Conservation (phyloP, 2,329 filamentous ascomycete species). For the Colletotrichum higginsianum region DNA sequence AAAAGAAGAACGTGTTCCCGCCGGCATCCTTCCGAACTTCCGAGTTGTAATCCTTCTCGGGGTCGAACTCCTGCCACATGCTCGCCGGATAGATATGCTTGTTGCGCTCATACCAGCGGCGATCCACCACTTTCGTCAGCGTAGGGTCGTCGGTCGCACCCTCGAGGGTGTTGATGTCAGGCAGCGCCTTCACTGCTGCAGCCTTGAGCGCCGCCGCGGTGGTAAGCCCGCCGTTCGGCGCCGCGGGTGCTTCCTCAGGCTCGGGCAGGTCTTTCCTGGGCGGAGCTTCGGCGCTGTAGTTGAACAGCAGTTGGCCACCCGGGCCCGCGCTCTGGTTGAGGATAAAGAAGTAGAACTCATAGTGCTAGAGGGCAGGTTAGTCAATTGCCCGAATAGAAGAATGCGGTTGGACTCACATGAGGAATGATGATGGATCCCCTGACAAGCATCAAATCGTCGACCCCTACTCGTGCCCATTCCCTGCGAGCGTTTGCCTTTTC, state of each 20-base stretch:
- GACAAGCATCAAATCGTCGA: constrained; percentile 96
- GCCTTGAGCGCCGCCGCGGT: constrained; percentile 55
- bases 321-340: constrained; percentile 87
- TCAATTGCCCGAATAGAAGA: constrained; percentile 22
- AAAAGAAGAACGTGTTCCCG: constrained; percentile 95
- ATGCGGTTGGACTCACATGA: constrained; percentile 75
- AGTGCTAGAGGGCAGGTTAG: constrained; percentile 75
- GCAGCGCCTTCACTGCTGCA: constrained; percentile 53
- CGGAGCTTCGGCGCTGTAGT: constrained; percentile 73
- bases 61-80: constrained; percentile 95
- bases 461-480: constrained; percentile 93
- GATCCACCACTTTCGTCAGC: constrained; percentile 93
- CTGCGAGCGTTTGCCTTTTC: constrained; percentile 77
- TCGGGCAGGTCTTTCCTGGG: constrained; percentile 36
- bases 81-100: constrained; percentile 99
- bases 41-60: constrained; percentile 85
- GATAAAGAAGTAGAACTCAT: constrained; percentile 97
- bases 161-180: constrained; percentile 74
- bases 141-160: constrained; percentile 83
- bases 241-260: constrained; percentile 38
- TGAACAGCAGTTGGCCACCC: constrained; percentile 81
- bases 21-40: constrained; percentile 86
- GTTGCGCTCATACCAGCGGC: constrained; percentile 96
- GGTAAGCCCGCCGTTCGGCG: constrained; percentile 50
- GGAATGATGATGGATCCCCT: constrained; percentile 92